Evolutionary conservation across 1,284 basidiomycete species (phyloP), one percentile per base, ranked within the genome.

Genomic region (Moesziomyces sp.): DNA sequence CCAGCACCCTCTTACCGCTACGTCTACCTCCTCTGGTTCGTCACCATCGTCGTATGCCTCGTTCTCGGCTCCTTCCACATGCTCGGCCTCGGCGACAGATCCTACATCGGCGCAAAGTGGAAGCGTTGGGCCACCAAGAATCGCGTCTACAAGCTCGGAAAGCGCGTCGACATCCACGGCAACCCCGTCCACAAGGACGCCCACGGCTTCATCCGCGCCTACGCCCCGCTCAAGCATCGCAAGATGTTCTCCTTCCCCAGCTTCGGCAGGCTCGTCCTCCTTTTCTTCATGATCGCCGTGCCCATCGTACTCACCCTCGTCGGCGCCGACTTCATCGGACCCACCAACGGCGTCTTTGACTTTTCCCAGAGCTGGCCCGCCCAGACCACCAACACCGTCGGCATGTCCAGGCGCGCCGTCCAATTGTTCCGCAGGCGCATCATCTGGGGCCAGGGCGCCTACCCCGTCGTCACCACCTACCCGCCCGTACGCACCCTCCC

Each of bases 311-410:
- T 84, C 58, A 83, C 81, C 10, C 54, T 91, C 59, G 85, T 89
- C 18, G 92, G 92, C 13, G 88, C 90, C 11, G 92, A 93, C 84
- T 92, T 93, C 80, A 87, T 93, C 74, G 86, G 87, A 0, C 91
- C 92, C 0, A 81, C 83, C 14, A 84, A 87, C 2, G 52, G 61
- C 45, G 64, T 83, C 46, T 84, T 83, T 46, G 79, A 76, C 63
- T 62, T 79, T 44, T 57, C 68, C 4, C 60, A 66, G 21, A 71
- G 71, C 53, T 79, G 63, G 71, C 79, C 71, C 43, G n/a, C 50
- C 30, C 58, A 64, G 28, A 66, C 53, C 48, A 60, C 52, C 59
- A 59, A 63, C 50, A 60, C 47, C n/a, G 65, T 55, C 46, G 64
- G 57, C 14, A 34, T 68, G n/a, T 63, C 67, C 5, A 55, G 72